Evolutionary conservation across 23 red algal genomes (phyloP).

Genomic region (Agarophyton chilense): DNA sequence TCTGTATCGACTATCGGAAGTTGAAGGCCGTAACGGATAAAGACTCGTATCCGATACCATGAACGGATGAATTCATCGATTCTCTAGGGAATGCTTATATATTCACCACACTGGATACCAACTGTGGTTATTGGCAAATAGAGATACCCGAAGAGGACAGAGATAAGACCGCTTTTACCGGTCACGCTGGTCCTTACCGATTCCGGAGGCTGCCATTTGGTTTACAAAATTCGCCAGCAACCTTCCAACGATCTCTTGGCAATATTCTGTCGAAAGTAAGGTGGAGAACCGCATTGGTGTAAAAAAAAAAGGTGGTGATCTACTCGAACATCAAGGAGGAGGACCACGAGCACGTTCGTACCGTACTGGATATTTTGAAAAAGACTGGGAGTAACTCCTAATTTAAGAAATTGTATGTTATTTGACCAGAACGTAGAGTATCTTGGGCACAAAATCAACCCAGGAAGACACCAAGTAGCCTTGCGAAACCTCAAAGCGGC

Average conservation of each 20-base stretch:
- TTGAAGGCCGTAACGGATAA: slow-evolving; percentile 3
- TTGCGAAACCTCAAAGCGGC: background rate
- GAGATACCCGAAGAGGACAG: too few species aligned
- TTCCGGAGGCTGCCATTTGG: slow-evolving; percentile 31
- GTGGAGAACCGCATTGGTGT: background rate
- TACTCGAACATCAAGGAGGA: background rate
- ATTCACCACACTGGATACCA: slow-evolving; percentile 26
- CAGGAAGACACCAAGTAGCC: background rate
- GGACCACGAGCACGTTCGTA: background rate
- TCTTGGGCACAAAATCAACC: background rate
- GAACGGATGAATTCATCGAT: slow-evolving; percentile 51
- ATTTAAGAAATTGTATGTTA: too few species aligned
- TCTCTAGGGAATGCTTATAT: background rate
- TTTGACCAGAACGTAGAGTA: too few species aligned
- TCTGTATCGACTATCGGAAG: slow-evolving; percentile 22
- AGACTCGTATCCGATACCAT: slow-evolving; percentile 9
- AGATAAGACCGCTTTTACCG: background rate
- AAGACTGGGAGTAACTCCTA: background rate
- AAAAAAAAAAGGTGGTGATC: slow-evolving; percentile 19
- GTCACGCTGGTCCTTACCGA: background rate
- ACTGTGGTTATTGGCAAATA: slow-evolving; percentile 31
- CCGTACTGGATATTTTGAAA: slow-evolving; percentile 1
- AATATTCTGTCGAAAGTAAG: slow-evolving; percentile 12
- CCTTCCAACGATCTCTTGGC: slow-evolving; percentile 34
- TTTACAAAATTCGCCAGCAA: slow-evolving; percentile 4